A percentile compares a stretch with the other conserved stretches of the same genome.
Evolutionary conservation across 345 rosid species (phyloP).

Genomic region (Angophora floribunda): DNA sequence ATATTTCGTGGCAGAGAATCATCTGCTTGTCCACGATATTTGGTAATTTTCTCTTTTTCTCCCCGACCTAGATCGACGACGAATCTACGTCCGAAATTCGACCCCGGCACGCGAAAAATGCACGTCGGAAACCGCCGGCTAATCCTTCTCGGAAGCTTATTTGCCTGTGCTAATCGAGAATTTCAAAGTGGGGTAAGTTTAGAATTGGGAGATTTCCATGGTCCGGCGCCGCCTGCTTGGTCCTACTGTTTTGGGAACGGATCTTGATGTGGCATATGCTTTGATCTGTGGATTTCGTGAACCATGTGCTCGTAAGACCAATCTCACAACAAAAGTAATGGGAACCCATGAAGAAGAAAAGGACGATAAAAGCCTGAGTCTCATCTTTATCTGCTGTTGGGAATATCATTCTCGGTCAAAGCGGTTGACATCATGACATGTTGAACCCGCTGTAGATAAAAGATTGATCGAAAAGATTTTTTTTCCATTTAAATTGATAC

Average conservation of each 20-base stretch:
- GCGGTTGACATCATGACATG: accelerated
- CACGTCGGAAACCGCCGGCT: background rate
- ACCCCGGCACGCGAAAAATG: background rate
- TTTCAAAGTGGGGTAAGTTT: background rate
- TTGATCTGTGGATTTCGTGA: background rate
- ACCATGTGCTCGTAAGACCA: background rate
- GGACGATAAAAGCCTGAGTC: background rate
- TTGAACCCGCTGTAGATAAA: background rate
- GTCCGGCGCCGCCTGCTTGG: background rate
- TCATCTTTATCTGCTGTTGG: background rate
- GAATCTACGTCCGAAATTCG: background rate
- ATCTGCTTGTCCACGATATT: background rate
- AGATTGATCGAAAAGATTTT: accelerated
- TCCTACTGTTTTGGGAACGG: background rate
- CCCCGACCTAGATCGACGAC: background rate
- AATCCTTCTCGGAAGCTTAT: background rate
- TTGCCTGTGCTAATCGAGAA: background rate
- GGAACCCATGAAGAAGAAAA: background rate
- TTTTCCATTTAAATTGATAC: background rate
- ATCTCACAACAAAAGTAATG: background rate
- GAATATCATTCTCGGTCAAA: background rate
- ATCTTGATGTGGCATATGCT: background rate
- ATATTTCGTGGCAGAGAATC: background rate
- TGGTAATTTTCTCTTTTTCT: background rate
- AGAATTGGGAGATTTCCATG: background rate